Percentiles rank a stretch among this genome's conserved stretches.
phyloP scores from a whole-genome alignment of 1,284 basidiomycete species.

The Trichosporon sp. region DNA sequence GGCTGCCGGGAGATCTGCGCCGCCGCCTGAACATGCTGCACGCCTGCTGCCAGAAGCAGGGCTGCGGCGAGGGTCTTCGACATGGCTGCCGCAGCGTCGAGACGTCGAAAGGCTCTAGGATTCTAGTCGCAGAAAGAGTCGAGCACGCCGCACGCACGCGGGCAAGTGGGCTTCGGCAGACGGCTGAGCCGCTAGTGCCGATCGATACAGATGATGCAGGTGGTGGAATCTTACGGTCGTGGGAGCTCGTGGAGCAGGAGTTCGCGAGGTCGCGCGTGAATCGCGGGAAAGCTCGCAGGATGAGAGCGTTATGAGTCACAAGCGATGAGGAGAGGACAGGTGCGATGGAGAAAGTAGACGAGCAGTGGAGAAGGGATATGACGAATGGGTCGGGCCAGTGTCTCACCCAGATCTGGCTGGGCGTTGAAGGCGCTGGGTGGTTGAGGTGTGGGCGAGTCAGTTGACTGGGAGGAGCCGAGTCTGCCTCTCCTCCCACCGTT shows the following conservation, averaged over 20 bases:
- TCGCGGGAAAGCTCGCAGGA: too few relatives aligned
- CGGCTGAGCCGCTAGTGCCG: neutral
- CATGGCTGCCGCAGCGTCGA: neutral
- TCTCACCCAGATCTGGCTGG: conserved; percentile 3
- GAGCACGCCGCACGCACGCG: too few relatives aligned
- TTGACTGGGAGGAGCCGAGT: neutral
- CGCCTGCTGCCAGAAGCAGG: neutral
- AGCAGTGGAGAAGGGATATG: neutral
- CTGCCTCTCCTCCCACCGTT: neutral
- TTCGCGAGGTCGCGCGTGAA: neutral
- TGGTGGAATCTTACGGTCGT: neutral
- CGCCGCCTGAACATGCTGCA: neutral
- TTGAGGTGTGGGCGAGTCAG: neutral
- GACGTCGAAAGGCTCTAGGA: neutral
- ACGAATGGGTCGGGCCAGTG: neutral
- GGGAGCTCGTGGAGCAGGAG: too few relatives aligned
- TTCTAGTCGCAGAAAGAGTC: too few relatives aligned
- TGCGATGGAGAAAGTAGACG: neutral
- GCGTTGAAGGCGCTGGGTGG: neutral
- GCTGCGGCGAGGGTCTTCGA: neutral
- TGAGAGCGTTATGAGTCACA: neutral
- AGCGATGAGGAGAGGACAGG: neutral
- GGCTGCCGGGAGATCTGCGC: neutral
- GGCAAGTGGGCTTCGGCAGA: neutral
- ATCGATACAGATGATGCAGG: neutral